These are phyloP conservation scores for Blastobotrys muscicola DNA, from an alignment of 805 yeast genomes.

Conservation along the genomic window DNA sequence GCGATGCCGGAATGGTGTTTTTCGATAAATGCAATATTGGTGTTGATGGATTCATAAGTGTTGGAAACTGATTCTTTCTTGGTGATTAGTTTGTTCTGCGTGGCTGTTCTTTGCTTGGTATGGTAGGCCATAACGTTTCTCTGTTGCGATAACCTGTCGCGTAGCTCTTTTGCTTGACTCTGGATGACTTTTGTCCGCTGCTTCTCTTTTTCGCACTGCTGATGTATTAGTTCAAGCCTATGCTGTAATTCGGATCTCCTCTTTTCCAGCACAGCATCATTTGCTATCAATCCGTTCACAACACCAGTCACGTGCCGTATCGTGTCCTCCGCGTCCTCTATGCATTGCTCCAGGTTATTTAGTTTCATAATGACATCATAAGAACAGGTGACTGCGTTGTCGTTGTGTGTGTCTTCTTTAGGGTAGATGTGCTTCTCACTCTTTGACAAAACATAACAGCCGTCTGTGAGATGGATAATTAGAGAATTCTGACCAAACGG, in stretches of 20 bases:
- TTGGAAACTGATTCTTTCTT: not conserved
- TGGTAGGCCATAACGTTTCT: conserved; percentile 4
- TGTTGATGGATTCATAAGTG: not conserved
- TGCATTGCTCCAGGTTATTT: conserved; percentile 22
- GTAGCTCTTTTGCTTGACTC: conserved; percentile 8
- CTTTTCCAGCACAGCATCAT: conserved; percentile 2
- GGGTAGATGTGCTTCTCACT: not conserved
- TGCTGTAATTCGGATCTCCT: conserved; percentile 6
- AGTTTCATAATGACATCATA: conserved; percentile 24
- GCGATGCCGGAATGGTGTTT: conserved; percentile 24
- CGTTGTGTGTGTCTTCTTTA: not conserved
- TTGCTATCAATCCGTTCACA: conserved; percentile 12
- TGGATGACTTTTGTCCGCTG: conserved; percentile 2
- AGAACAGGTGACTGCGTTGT: conserved; percentile 6
- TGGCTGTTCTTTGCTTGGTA: not conserved
- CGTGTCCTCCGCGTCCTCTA: conserved; percentile 22
- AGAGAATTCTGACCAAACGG: conserved; percentile 13
- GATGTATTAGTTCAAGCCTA: not conserved
- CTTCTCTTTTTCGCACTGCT: conserved; percentile 2
- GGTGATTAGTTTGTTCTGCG: not conserved
- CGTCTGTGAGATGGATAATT: conserved; percentile 15
- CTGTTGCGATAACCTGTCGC: conserved; percentile 6
- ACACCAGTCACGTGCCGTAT: conserved; percentile 10
- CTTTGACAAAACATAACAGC: conserved; percentile 11
- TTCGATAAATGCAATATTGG: not conserved